Evolutionary conservation across 768 basidiomycete species (phyloP), one percentile per base, ranked within the genome.

Genomic region (Clavaria fumosa): DNA sequence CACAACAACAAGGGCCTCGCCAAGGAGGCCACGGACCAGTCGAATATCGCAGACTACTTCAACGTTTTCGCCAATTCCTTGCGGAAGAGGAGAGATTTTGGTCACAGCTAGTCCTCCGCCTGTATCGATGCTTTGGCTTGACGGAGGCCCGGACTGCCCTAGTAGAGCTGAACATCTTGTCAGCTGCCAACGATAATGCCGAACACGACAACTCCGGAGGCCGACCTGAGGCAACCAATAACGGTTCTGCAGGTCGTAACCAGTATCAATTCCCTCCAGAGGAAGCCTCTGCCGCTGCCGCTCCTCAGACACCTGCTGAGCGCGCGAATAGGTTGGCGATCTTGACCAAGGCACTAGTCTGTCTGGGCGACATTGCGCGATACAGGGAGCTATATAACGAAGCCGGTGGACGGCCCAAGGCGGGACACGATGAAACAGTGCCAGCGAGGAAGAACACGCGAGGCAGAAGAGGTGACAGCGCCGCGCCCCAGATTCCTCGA

Each of bases 301-400:
- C 53, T 20, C 60, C 67, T 5, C 49, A 63, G 26, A 68, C 67
- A 6, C 27, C 59, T 7, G 65, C 64, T 20, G 71, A 80, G 48
- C 71, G 70, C 35, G 69, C 70, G 40, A 64, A 64, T 42, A 70
- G 76, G 40, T 61, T 91, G n/a, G 70, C 74, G 7, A 75, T 84
- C 31, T 59, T 90, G 30, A 81, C 78, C 60, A 95, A 93, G 59
- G 77, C 81, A 5, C 62, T 99, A 38, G 76, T 96, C 14, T 93
- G 83, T 54, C 68, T 91, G 6, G 95, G 95, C 7, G 95, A 99
- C 50, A 78, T 99, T 34, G 84, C 89, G 42, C 70, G 95, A 28
- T 99, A 99, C 58, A 69, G 79, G 40, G 91, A 97, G 49, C 73
- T 81, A 28, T 95, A 93, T 49, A 82, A 76, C 49, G 85, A 88